Evolutionary conservation across 768 basidiomycete species (phyloP).

Genomic region (Botryobasidium botryosum): DNA sequence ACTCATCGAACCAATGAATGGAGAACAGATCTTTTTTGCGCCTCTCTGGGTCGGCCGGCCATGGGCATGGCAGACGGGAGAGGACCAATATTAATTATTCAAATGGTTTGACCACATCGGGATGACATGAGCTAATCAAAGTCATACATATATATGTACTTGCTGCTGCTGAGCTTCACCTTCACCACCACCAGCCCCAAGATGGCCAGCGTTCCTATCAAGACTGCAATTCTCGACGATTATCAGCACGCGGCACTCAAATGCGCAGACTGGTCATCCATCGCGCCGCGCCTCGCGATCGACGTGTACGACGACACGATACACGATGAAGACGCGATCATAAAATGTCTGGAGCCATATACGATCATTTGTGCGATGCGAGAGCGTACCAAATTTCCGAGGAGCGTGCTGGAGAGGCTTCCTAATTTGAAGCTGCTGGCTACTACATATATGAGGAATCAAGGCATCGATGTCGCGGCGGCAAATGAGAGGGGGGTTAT

Average conservation of each 20-base stretch:
- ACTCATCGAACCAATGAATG: no score
- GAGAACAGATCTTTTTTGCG: no score
- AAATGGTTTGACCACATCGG: no score
- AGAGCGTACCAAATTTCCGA: conserved; percentile 42
- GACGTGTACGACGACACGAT: no score
- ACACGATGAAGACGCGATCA: conserved; percentile 35
- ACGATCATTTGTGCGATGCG: conserved; percentile 48
- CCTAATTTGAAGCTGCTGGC: conserved; percentile 43
- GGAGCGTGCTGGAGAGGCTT: conserved; percentile 32
- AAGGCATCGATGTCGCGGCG: conserved; percentile 14
- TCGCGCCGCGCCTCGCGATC: conserved; percentile 24
- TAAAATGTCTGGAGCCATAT: conserved; percentile 32
- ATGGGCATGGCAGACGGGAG: no score
- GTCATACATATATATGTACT: no score
- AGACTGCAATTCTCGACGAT: neutral
- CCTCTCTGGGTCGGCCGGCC: no score
- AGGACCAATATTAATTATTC: no score
- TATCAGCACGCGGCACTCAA: conserved; percentile 26
- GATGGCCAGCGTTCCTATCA: neutral
- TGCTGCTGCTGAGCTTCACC: no score
- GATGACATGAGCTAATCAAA: no score
- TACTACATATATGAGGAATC: conserved; percentile 30
- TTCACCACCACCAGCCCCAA: no score
- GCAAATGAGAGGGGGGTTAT: conserved; percentile 32
- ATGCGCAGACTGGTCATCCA: conserved; percentile 35